phyloP scores from a whole-genome alignment of 1,284 basidiomycete genomes.

The Flammula alnicola region DNA sequence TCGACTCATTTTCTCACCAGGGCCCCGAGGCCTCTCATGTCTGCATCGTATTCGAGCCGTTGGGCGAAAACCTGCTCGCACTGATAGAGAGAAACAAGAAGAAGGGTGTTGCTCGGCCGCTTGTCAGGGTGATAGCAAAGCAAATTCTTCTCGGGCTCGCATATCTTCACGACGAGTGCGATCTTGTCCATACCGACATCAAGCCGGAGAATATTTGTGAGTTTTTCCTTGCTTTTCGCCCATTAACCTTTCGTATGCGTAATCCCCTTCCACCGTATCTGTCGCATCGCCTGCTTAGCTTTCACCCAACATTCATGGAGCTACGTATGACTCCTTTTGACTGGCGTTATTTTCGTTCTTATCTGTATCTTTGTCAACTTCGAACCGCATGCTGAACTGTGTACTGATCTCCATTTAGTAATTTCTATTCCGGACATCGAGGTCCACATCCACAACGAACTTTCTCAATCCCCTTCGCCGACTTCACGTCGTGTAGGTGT shows the following conservation, averaged over 20 bases:
- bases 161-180: slow-evolving; percentile 90
- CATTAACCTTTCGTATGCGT: not conserved
- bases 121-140: slow-evolving; percentile 84
- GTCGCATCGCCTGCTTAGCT: slow-evolving; percentile 16
- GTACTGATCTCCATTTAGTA: slow-evolving; percentile 52
- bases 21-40: slow-evolving; percentile 75
- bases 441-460: slow-evolving; percentile 67
- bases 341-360: slow-evolving; percentile 28
- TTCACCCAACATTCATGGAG: slow-evolving; percentile 11
- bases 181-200: slow-evolving; percentile 87
- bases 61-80: slow-evolving; percentile 87
- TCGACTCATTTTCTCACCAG: slow-evolving; percentile 82
- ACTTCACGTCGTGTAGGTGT: slow-evolving; percentile 74
- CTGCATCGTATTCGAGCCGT: slow-evolving; percentile 91
- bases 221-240: slow-evolving; percentile 34
- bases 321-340: slow-evolving; percentile 23
- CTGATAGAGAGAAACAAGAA: slow-evolving; percentile 88
- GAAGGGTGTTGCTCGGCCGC: slow-evolving; percentile 78
- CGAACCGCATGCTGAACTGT: slow-evolving; percentile 18
- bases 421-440: slow-evolving; percentile 80
- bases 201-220: slow-evolving; percentile 93
- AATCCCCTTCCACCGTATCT: slow-evolving; percentile 5
- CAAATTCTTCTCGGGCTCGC: slow-evolving; percentile 89
- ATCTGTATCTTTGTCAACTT: slow-evolving; percentile 31
- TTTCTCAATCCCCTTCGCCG: slow-evolving; percentile 67